phyloP scores from a whole-genome alignment of 176 grass and related monocot genomes.

The Dendrocalamus sinicus region DNA sequence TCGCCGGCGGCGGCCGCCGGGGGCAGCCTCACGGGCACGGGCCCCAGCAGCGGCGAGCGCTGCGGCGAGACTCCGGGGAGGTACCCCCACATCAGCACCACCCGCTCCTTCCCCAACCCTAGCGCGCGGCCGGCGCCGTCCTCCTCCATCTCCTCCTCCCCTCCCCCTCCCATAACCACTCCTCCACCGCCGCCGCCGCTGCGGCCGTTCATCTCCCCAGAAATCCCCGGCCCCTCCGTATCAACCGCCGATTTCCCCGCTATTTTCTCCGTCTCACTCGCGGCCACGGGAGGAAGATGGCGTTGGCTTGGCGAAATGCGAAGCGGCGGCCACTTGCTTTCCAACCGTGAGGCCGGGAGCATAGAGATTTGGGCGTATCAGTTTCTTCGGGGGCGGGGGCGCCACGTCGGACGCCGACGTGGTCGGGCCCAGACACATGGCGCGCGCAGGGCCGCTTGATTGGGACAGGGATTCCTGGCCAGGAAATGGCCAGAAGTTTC shows the following conservation, averaged over 20 bases:
- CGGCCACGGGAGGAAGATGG: slow-evolving; percentile 24
- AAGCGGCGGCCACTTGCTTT: slow-evolving; percentile 34
- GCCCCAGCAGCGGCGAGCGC: slow-evolving; percentile 86
- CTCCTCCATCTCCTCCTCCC: slow-evolving; percentile 59
- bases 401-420: slow-evolving; percentile 74
- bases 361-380: slow-evolving; percentile 69
- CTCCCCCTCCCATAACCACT: slow-evolving; percentile 42
- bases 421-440: slow-evolving; percentile 50
- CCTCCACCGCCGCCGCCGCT: slow-evolving; percentile 39
- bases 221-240: neutral
- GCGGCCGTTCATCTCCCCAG: slow-evolving; percentile 71
- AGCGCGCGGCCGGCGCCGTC: slow-evolving; percentile 19
- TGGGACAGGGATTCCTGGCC: slow-evolving; percentile 50
- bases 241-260: neutral
- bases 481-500: slow-evolving; percentile 79
- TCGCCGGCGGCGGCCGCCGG: slow-evolving; percentile 57
- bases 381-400: slow-evolving; percentile 54
- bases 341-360: slow-evolving; percentile 50
- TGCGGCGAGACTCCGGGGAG: slow-evolving; percentile 91
- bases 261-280: slow-evolving; percentile 3
- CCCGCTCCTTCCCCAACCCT: slow-evolving; percentile 52
- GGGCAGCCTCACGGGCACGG: slow-evolving; percentile 72
- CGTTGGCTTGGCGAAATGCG: slow-evolving; percentile 45
- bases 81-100: slow-evolving; percentile 97
- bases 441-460: slow-evolving; percentile 53